These are phyloP conservation scores for Dictyostelium purpureum DNA, from an alignment of 78 protist species.

Conservation along the genomic window DNA sequence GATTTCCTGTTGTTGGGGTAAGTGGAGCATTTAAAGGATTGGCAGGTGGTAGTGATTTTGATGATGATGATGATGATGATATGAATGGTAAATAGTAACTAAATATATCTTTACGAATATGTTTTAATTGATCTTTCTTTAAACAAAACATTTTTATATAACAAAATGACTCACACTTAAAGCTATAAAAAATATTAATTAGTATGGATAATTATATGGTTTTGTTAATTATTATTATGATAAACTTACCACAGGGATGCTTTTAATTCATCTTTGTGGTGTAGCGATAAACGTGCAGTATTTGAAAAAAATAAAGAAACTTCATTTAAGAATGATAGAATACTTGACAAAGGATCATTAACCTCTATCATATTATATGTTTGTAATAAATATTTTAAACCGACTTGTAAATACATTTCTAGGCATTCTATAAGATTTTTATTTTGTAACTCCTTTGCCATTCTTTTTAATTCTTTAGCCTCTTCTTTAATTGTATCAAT, in stretches of 20 bases:
- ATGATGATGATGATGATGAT: background rate
- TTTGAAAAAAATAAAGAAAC: constrained; percentile 17
- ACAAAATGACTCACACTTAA: constrained; percentile 65
- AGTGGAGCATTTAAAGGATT: constrained; percentile 3
- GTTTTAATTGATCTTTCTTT: constrained; percentile 17
- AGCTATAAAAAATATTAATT: background rate
- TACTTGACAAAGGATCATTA: background rate
- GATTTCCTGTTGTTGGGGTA: constrained; percentile 11
- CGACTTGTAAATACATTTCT: constrained; percentile 53
- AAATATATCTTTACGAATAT: background rate
- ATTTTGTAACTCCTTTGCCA: constrained; percentile 15
- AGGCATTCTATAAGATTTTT: background rate
- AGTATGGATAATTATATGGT: background rate
- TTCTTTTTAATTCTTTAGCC: constrained; percentile 4
- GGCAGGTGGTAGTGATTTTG: background rate
- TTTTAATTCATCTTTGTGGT: constrained; percentile 14
- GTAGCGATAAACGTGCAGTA: background rate
- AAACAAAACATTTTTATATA: background rate
- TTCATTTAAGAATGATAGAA: background rate
- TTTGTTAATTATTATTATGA: background rate
- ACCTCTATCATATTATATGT: constrained; percentile 48
- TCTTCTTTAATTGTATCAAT: constrained; percentile 18
- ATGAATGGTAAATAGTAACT: background rate
- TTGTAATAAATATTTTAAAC: constrained; percentile 26
- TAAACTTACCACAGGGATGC: constrained; percentile 33